Percentiles rank a stretch among this genome's conserved stretches.
Evolutionary conservation across 192 early-diverging fungal genomes (phyloP).

Genomic region (Coemansia sp.): DNA sequence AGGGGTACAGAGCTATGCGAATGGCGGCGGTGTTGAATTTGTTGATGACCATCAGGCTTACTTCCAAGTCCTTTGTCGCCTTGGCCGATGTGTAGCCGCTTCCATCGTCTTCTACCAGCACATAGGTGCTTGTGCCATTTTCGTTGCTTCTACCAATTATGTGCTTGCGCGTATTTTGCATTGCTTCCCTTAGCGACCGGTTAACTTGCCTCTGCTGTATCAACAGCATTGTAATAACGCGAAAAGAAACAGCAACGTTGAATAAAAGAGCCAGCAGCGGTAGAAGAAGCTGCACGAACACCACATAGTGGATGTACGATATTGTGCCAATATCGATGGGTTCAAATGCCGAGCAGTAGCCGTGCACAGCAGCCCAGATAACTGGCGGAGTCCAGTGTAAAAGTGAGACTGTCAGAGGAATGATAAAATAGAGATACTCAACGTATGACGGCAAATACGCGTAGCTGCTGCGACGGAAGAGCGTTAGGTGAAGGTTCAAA

Average conservation of each 20-base stretch:
- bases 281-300: constrained; percentile 14
- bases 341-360: constrained; percentile 15
- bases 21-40: constrained; percentile 34
- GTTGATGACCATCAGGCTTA: constrained; percentile 22
- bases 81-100: constrained; percentile 4
- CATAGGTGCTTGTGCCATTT: background rate
- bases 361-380: constrained; percentile 16
- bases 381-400: constrained; percentile 16
- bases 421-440: constrained; percentile 33
- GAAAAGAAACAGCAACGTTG: constrained; percentile 18
- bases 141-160: background rate
- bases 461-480: constrained; percentile 12
- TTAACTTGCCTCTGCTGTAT: constrained; percentile 21
- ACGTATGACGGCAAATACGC: constrained; percentile 20
- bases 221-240: constrained; percentile 23
- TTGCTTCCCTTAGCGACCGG: constrained; percentile 8
- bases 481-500: constrained; percentile 37
- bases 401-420: constrained; percentile 9
- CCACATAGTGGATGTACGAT: constrained; percentile 14
- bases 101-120: background rate
- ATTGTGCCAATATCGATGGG: constrained; percentile 10
- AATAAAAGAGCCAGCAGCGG: constrained; percentile 27
- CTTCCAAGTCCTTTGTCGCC: constrained; percentile 11
- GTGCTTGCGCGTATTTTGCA: constrained; percentile 1
- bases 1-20: constrained; percentile 40